Base-by-base conservation (phyloP, 1,139 yeast species). In the Suhomyces terraborum region DNA sequence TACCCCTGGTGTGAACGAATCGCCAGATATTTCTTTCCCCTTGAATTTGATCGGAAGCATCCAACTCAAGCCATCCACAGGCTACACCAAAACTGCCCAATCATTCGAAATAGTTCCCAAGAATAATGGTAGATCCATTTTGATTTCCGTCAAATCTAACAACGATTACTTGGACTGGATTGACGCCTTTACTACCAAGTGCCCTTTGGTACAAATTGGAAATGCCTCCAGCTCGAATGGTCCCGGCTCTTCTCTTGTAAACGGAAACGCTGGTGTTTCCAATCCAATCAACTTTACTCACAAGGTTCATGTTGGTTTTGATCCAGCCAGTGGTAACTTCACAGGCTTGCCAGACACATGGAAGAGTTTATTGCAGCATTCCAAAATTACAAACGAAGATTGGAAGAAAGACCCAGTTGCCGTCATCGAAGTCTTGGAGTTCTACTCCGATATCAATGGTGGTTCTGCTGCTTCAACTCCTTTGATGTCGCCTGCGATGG, bases 371-470 rank as follows among this genome's bases (percentile, higher is more conserved):
- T 72, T 85, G 39, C 84, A 84, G 54, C 88, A 84, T 56, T 84
- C 91, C 8, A 80, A 85, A 56, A 84, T 85, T 52, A 84, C 93
- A 4, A 84, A 83, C 50, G 93, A 84, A 54, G 94, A 85, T 63
- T 82, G 88, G 84, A 82, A 84, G 44, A 84, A 82, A 54, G 88
- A 85, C 55, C 91, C 94, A 1, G 86, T 82, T 21, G 94, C 94
- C 0, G 93, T 78, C 30, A 89, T 93, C 51, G 97, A 93, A 58
- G 98, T 91, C 1, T 78, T 94, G 58, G 95, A 88, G 53, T 93
- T 94, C 59, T 88, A 88, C 59, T 74, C 73, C 10, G 77, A 74
- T 45, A 72, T 71, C 46, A 68, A 67, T 49, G 69, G 69, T 36
- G 66, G 65, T n/a, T 58, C 66, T 6, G 56, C 61, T 25, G 53